Conservation (phyloP, 169 alveolate species). For the Plasmodium inui region DNA sequence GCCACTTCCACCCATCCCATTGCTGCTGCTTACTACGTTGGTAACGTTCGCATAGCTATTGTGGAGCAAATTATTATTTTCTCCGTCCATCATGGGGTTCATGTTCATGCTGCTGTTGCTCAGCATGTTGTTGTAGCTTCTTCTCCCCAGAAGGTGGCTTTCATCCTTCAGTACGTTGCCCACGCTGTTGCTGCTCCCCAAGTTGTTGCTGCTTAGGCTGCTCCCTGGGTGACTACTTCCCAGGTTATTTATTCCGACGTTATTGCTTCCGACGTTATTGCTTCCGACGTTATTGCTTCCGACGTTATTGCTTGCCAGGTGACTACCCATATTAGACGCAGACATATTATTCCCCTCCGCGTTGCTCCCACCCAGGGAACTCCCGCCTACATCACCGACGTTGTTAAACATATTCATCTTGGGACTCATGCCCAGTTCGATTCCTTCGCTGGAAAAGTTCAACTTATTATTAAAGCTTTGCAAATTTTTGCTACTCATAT, state of each 20-base stretch:
- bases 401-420: not conserved
- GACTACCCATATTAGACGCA: not conserved
- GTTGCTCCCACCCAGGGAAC: not conserved
- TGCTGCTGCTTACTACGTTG: not conserved
- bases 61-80: not conserved
- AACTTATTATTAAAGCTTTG: not conserved
- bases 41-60: not conserved
- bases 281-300: not conserved
- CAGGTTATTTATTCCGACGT: not conserved
- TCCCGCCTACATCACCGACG: not conserved
- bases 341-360: not conserved
- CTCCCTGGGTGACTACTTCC: not conserved
- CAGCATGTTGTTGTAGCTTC: not conserved
- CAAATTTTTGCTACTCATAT: not conserved
- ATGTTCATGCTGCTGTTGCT: not conserved
- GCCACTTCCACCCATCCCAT: not conserved
- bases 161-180: constrained; percentile 20
- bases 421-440: not conserved
- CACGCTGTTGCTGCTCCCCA: not conserved
- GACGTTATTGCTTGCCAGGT: not conserved
- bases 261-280: not conserved
- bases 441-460: not conserved
- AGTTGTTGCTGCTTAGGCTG: not conserved
- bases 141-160: not conserved
- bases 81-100: not conserved